phyloP scores from a whole-genome alignment of 208 protist genomes.

The Acanthamoeba royreba region DNA sequence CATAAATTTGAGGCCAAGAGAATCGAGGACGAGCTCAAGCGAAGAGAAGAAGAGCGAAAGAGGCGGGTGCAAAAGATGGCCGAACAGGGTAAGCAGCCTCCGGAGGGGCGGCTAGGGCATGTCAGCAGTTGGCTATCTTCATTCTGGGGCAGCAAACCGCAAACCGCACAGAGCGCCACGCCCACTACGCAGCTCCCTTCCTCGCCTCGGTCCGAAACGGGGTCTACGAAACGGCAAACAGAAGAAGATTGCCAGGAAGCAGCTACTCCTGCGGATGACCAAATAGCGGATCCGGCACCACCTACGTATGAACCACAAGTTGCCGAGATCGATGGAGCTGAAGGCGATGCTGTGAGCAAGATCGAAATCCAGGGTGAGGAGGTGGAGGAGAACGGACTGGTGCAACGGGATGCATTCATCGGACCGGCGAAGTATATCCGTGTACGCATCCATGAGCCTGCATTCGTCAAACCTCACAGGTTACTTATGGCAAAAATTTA shows the following conservation, averaged over 20 bases:
- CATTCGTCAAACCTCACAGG: not conserved
- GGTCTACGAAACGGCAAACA: not conserved
- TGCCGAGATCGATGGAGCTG: not conserved
- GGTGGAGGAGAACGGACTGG: not conserved
- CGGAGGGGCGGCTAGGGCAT: not conserved
- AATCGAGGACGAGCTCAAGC: conserved; percentile 2
- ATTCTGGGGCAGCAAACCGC: not conserved
- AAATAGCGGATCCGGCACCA: not conserved
- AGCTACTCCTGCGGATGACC: too few species aligned
- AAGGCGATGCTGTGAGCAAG: not conserved
- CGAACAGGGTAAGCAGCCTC: not conserved
- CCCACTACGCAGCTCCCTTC: too few species aligned
- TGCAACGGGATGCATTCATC: not conserved
- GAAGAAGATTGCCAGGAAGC: too few species aligned
- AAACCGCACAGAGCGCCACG: not conserved
- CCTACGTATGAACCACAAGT: not conserved
- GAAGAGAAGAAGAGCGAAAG: not conserved
- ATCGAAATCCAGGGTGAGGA: not conserved
- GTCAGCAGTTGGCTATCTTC: not conserved
- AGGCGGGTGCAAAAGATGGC: not conserved
- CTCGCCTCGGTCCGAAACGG: not conserved
- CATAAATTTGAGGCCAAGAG: conserved; percentile 10
- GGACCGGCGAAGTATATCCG: not conserved
- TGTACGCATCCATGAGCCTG: not conserved
- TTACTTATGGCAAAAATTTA: too few species aligned